phyloP scores from a whole-genome alignment of 805 yeast genomes.

The Zygoascus ofunaensis region DNA sequence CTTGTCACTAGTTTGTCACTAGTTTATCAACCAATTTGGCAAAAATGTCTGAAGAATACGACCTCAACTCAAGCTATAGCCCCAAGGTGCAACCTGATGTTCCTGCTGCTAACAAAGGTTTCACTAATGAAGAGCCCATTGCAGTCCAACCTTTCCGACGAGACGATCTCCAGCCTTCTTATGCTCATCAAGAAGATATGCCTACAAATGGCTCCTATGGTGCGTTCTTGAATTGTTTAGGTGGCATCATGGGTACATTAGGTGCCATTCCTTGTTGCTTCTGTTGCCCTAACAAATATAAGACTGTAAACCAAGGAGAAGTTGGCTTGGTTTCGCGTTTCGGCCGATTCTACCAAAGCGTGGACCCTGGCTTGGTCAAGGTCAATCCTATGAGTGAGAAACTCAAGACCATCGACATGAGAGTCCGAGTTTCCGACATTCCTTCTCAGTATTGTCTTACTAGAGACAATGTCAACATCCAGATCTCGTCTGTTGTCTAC shows the following conservation, averaged over 20 bases:
- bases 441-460: conserved; percentile 64
- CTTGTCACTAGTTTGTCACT: neutral
- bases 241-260: conserved; percentile 41
- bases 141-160: conserved; percentile 22
- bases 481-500: conserved; percentile 57
- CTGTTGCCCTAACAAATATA: conserved; percentile 51
- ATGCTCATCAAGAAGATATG: conserved; percentile 30
- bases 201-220: conserved; percentile 33
- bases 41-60: conserved; percentile 2
- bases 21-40: neutral
- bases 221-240: conserved; percentile 27
- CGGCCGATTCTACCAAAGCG: conserved; percentile 55
- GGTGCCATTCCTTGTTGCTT: conserved; percentile 49
- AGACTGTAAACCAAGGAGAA: conserved; percentile 52
- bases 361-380: conserved; percentile 59
- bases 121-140: conserved; percentile 15
- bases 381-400: conserved; percentile 59
- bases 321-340: conserved; percentile 61
- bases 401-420: conserved; percentile 42
- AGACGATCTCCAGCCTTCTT: conserved; percentile 24
- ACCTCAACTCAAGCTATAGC: neutral
- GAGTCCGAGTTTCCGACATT: conserved; percentile 51
- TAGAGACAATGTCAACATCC: conserved; percentile 55
- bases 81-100: neutral
- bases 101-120: neutral